Evolutionary conservation across 441 rosid species (phyloP).

Genomic region (Erodium moschatum): DNA sequence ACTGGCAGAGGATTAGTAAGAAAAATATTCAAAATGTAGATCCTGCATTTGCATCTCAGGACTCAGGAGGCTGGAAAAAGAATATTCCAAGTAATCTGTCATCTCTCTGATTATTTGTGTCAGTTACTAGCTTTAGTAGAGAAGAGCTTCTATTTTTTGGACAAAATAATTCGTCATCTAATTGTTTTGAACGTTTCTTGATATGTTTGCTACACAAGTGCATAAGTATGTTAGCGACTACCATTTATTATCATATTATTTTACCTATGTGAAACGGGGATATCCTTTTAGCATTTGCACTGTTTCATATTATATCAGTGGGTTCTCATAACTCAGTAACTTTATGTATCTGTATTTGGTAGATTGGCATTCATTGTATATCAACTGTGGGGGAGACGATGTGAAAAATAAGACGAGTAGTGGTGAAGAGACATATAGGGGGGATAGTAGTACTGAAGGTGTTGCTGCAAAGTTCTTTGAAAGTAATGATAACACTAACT

Average conservation of each 20-base stretch:
- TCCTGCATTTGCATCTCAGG: no score
- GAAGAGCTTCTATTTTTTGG: no score
- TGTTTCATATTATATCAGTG: not conserved
- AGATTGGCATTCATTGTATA: conserved; percentile 28
- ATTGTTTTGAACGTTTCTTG: no score
- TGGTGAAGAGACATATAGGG: conserved; percentile 25
- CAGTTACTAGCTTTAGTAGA: no score
- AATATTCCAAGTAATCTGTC: no score
- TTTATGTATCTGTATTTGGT: not conserved
- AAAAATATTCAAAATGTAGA: no score
- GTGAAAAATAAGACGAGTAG: conserved; percentile 18
- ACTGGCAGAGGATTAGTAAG: no score
- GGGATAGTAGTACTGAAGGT: conserved; percentile 20
- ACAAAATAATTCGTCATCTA: no score
- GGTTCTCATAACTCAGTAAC: not conserved
- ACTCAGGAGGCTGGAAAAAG: no score
- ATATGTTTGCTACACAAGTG: no score
- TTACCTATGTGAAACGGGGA: not conserved
- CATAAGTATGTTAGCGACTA: no score
- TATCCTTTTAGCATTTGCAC: not conserved
- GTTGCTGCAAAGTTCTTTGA: conserved; percentile 20
- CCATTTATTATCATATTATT: not conserved
- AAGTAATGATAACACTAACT: conserved; percentile 21
- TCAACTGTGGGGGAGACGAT: conserved; percentile 30
- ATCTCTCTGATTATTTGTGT: no score